Base-by-base conservation (phyloP, 2,329 filamentous ascomycete species). In the Rasamsonia emersonii region DNA sequence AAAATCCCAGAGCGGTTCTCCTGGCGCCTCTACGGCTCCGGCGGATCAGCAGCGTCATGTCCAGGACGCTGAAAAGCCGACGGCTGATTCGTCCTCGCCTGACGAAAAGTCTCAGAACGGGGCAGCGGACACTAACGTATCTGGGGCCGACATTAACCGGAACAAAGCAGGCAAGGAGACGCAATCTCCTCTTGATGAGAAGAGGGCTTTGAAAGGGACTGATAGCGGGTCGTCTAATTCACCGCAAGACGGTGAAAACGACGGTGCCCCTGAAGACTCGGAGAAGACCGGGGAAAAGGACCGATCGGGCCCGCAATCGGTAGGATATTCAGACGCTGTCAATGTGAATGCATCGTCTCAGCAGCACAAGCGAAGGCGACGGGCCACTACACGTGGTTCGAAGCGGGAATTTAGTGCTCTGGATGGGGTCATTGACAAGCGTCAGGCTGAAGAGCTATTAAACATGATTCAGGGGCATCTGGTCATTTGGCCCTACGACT, bases 401-500 rank as follows among this genome's bases (percentile, higher is more conserved):
- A 59, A 59, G 42, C 51, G 61, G 14, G 64, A 67, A 14, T 65
- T 68, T 41, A 60, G 58, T 41, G 63, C 71, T 9, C 64, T 70
- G 1, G 88, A 94, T 40, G 86, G 93, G 31, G 65, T 95, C 43
- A 69, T 95, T 32, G 71, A 73, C 17, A 75, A 75, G 33, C 71
- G 73, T 4, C 84, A 93, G 44, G 84, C 86, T 1, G 88, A 93
- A 54, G 81, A 84, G 46, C 61, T 96, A 44, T 66, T 95, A 44
- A 74, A 76, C 41, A 64, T 91, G 64, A 73, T 91, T 16, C 89
- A 96, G 58, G 91, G 91, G 1, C 79, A 88, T 54, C 59, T 98
- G 32, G 88, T 98, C 16, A 67, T 85, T 42, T 98, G 93, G 68
- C 91, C 91, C 4, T 94, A 96, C 59, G 86, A 98, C 50, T 98